phyloP scores from a whole-genome alignment of 169 alveolate species.

The Plasmodium sp. region DNA sequence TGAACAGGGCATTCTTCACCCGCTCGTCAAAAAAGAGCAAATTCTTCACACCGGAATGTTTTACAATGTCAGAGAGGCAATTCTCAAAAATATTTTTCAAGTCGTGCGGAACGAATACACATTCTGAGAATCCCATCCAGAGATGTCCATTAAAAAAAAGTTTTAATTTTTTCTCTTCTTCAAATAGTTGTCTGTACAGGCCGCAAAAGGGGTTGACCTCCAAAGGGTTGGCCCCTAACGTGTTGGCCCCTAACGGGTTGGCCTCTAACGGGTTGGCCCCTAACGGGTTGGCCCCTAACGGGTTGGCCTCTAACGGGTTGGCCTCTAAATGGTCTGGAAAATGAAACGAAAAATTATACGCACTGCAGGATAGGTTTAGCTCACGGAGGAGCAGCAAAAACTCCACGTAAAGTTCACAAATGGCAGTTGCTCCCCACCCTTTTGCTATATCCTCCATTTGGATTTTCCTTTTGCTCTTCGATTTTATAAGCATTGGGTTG shows the following conservation, averaged over 20 bases:
- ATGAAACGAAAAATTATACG: constrained; percentile 13
- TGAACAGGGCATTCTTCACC: constrained; percentile 6
- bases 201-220: not conserved
- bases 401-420: constrained; percentile 11
- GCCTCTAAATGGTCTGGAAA: too few species aligned
- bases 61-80: constrained; percentile 23
- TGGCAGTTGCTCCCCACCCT: not conserved
- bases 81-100: not conserved
- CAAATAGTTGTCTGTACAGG: constrained; percentile 36
- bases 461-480: not conserved
- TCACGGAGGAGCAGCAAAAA: constrained; percentile 33
- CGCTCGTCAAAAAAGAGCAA: constrained; percentile 14
- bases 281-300: not conserved
- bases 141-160: constrained; percentile 14
- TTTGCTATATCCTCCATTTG: not conserved
- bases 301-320: too few species aligned
- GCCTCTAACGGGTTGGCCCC: not conserved
- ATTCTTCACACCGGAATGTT: constrained; percentile 14
- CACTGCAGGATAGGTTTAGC: constrained; percentile 4
- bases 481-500: constrained; percentile 19
- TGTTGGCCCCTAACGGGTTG: not conserved
- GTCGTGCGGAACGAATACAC: constrained; percentile 20
- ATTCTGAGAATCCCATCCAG: constrained; percentile 46
- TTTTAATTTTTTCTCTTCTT: constrained; percentile 38
- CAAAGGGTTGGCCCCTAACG: not conserved